Evolutionary conservation across 208 protist genomes (phyloP), one percentile per base, ranked within the genome.

Genomic region (Tritrichomonas musculus): DNA sequence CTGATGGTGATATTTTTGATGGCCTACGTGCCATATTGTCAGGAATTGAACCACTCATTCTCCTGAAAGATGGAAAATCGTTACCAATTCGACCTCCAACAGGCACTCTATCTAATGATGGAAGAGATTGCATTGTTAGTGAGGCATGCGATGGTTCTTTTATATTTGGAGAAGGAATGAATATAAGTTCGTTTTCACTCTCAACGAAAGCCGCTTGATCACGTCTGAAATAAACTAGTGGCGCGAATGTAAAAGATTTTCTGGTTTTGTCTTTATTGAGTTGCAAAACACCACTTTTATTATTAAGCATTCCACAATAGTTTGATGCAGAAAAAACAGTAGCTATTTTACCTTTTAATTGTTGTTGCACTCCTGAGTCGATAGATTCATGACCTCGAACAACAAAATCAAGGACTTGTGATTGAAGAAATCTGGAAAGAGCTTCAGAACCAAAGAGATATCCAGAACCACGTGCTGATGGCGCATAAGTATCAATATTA

Each of bases 261-360:
- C 41, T 8, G 30, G 33, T 82, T 25, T 82, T 82, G 30, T 82
- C 73, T 82, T 82, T 39, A 17, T 82, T 82, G 14, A 82, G 30
- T 8, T 50, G 47, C 33, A 82, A 50, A 82, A 99, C 97, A 5
- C 97, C 97, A 0, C 97, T 97, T 47, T 95, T 82, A 77, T 96
- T 96, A 30, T 93, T 92, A 92, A 93, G 80, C 1, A 69, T 69
- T 55, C 36, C 99, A 96, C 98, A 99, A 95, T 99, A 99, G 96
- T 99, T 99, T 11, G 98, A 98, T 0, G 98, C 98, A 53, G 96
- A 97, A 96, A 99, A 99, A 93, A 99, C 97, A 30, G 99, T 99
- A 30, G 99, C 98, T 0, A 99, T 97, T 93, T 98, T 97, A 44
- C 98, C 96, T 93, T 98, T 97, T 93, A 99, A 98, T 41, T 96